Conservation (phyloP, 257 asterid genomes). For the Gardenia jasminoides region DNA sequence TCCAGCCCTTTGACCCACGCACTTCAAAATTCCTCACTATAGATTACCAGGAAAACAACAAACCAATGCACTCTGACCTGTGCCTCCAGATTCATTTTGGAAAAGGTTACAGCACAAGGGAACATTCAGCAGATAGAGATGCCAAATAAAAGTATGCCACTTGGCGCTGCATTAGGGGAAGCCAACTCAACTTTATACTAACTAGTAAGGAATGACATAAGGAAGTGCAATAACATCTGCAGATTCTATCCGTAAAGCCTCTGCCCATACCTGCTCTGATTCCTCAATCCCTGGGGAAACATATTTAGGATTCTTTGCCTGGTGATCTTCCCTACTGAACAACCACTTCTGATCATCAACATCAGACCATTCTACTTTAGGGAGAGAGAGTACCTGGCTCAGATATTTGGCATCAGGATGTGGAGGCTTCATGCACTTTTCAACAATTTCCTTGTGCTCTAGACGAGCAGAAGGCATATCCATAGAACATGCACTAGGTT, state of each 20-base stretch:
- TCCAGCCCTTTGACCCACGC: not conserved
- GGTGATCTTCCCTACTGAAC: slow-evolving; percentile 24
- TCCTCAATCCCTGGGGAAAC: slow-evolving; percentile 21
- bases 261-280: slow-evolving; percentile 51
- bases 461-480: slow-evolving; percentile 11
- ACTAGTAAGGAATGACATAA: slow-evolving; percentile 58
- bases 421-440: slow-evolving; percentile 29
- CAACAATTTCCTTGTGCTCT: slow-evolving; percentile 26
- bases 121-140: not conserved
- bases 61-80: not conserved
- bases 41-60: not conserved
- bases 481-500: slow-evolving; percentile 10
- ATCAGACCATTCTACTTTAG: slow-evolving; percentile 42
- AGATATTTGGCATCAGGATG: slow-evolving; percentile 53
- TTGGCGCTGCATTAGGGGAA: not conserved
- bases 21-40: no score
- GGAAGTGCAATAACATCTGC: slow-evolving; percentile 51
- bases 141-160: not conserved
- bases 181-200: not conserved
- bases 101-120: not conserved
- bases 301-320: slow-evolving; percentile 29
- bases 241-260: slow-evolving; percentile 39
- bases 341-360: slow-evolving; percentile 53
- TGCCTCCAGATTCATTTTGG: not conserved
- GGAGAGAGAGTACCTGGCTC: slow-evolving; percentile 43